A percentile compares a stretch with the other conserved stretches of the same genome.
These are phyloP conservation scores for Terana coerulea DNA, from an alignment of 768 basidiomycete genomes.

Conservation along the genomic window DNA sequence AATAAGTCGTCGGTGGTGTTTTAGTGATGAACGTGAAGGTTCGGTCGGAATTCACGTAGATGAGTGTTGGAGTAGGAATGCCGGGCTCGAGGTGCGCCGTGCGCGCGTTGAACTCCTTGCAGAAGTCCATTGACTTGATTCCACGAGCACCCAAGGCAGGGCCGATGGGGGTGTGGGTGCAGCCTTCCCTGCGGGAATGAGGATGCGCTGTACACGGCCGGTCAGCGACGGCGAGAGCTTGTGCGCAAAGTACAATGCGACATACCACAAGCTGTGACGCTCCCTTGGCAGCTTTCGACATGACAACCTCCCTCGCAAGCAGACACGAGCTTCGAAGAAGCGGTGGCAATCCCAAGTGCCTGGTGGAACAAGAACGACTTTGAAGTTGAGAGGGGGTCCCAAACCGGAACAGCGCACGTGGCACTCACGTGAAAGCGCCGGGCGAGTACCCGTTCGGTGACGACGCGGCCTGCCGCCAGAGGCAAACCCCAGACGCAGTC, in stretches of 20 bases:
- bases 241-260: slow-evolving; percentile 18
- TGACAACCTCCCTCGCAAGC: slow-evolving; percentile 24
- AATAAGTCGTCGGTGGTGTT: slow-evolving; percentile 85
- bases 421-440: neutral
- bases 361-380: slow-evolving; percentile 5
- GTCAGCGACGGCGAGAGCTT: neutral
- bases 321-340: neutral
- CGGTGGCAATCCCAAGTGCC: neutral
- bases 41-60: slow-evolving; percentile 92
- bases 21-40: slow-evolving; percentile 92
- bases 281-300: slow-evolving; percentile 63
- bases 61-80: slow-evolving; percentile 86
- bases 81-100: slow-evolving; percentile 85
- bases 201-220: slow-evolving; percentile 55
- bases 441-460: slow-evolving; percentile 5
- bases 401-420: neutral
- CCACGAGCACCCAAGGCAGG: slow-evolving; percentile 97
- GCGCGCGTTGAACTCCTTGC: slow-evolving; percentile 99
- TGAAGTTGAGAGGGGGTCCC: neutral
- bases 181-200: slow-evolving; percentile 91
- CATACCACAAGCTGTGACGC: slow-evolving; percentile 76
- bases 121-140: slow-evolving; percentile 99
- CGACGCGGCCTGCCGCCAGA: slow-evolving; percentile 4
- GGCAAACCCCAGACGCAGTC: neutral
- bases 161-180: slow-evolving; percentile 96